Evolutionary conservation across 2,329 filamentous ascomycete species (phyloP), one percentile per base, ranked within the genome.

Genomic region (Trichoderma citrinoviride): DNA sequence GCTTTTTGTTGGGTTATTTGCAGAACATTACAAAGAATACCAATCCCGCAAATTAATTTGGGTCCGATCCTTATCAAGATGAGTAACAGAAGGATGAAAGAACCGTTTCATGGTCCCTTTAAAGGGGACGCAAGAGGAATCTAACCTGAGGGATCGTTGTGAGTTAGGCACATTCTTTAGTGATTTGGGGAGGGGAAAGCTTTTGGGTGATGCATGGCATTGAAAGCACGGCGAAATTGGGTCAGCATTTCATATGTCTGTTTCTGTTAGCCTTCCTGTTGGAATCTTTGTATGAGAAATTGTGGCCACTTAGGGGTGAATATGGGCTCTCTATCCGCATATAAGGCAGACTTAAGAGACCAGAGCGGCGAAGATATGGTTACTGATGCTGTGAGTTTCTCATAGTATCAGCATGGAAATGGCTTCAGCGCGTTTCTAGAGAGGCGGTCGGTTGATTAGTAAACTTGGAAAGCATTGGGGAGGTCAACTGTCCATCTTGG

Each of bases 1-100:
- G 83, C 17, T 95, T 95, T 71, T 78, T 96, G 73, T 80, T 95
- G 58, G 89, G 85, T 10, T 95, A 92, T 73, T 78, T 96, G 71
- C 86, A 91, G 68, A 81, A 80, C 27, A 79, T 82, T 3, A 81
- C 81, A 12, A 77, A 78, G 41, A 78, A 72, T 49, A 73, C 74
- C 8, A 37, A 37, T 37, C 33, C 33, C 33, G 33, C 73, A 23
- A 74, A 76, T 44, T 78, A 65, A 74, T 2, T 25, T 7, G 5
- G 15, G 15, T 12, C 12, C 12, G 33, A 4, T 37, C 12, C 3
- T 37, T 12, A 37, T 14, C 33, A 37, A 5, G 37, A 23, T 44
- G n/a, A 33, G 37, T 14, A 15, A 5, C 4, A 23, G 33, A 44
- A 15, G 33, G 37, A 10, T 61, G 37, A 49, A 49, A 40, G 19